Conservation (phyloP, 2,329 filamentous ascomycete genomes). For the Fusarium luffae region DNA sequence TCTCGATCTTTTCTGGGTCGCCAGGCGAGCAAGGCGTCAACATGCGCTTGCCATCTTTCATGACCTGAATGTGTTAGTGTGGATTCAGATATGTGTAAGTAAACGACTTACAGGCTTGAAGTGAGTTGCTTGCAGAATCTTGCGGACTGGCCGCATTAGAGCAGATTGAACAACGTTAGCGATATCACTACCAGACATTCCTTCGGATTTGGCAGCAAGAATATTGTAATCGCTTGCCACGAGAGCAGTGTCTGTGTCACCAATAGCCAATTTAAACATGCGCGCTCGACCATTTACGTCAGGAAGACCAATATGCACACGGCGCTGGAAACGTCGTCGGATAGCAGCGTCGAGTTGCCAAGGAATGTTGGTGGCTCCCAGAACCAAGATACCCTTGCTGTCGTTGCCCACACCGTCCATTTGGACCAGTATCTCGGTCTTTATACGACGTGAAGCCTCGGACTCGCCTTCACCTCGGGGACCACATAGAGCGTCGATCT, state of each 20-base stretch:
- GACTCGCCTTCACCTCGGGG: constrained; percentile 95
- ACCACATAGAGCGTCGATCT: constrained; percentile 95
- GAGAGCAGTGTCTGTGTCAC: constrained; percentile 88
- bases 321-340: constrained; percentile 91
- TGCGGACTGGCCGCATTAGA: constrained; percentile 95
- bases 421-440: constrained; percentile 97
- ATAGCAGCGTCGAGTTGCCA: constrained; percentile 99
- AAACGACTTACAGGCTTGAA: constrained; percentile 83
- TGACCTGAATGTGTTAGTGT: constrained; percentile 65
- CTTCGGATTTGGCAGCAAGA: constrained; percentile 85
- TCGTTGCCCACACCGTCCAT: constrained; percentile 99
- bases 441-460: constrained; percentile 96
- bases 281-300: constrained; percentile 86
- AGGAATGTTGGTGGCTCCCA: constrained; percentile 97
- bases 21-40: constrained; percentile 94
- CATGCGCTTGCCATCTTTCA: constrained; percentile 73
- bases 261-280: constrained; percentile 97
- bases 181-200: constrained; percentile 97
- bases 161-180: constrained; percentile 95
- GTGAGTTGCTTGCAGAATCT: constrained; percentile 97
- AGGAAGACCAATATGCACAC: constrained; percentile 94
- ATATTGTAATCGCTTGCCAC: constrained; percentile 80
- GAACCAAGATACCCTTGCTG: constrained; percentile 89
- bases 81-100: fast-evolving
- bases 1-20: constrained; percentile 85